Conservation (phyloP, 305 asterid species). For the Fraxinus albicans region DNA sequence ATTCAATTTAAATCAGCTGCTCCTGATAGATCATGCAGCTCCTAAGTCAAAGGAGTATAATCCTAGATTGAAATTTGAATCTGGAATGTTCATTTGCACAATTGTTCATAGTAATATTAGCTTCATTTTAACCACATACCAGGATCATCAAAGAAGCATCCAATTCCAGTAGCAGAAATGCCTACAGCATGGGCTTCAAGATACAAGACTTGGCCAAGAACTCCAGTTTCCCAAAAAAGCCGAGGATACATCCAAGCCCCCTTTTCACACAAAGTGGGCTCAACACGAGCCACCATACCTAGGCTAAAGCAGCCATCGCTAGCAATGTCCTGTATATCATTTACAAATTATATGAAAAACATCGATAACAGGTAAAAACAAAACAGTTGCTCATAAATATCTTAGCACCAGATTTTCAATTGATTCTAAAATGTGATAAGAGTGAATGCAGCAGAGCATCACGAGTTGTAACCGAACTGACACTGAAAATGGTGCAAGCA, state of each 20-base stretch:
- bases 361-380: background rate
- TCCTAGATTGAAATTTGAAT: slow-evolving; percentile 4
- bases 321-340: slow-evolving; percentile 66
- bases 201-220: slow-evolving; percentile 89
- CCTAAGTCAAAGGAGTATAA: slow-evolving; percentile 1
- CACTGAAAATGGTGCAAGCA: background rate
- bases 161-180: slow-evolving; percentile 93
- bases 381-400: background rate
- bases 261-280: slow-evolving; percentile 51
- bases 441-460: background rate
- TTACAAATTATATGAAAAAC: background rate
- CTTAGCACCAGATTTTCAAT: background rate
- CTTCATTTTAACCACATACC: slow-evolving; percentile 44
- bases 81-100: background rate
- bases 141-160: slow-evolving; percentile 95
- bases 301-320: slow-evolving; percentile 96
- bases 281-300: slow-evolving; percentile 90
- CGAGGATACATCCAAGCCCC: slow-evolving; percentile 97
- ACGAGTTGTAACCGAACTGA: background rate
- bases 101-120: background rate
- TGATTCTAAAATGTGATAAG: background rate
- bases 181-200: slow-evolving; percentile 97
- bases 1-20: slow-evolving; percentile 5
- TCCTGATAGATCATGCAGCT: background rate
- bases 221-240: slow-evolving; percentile 95